Evolutionary conservation across 768 basidiomycete species (phyloP).

Genomic region (Rhodotorula diobovata): DNA sequence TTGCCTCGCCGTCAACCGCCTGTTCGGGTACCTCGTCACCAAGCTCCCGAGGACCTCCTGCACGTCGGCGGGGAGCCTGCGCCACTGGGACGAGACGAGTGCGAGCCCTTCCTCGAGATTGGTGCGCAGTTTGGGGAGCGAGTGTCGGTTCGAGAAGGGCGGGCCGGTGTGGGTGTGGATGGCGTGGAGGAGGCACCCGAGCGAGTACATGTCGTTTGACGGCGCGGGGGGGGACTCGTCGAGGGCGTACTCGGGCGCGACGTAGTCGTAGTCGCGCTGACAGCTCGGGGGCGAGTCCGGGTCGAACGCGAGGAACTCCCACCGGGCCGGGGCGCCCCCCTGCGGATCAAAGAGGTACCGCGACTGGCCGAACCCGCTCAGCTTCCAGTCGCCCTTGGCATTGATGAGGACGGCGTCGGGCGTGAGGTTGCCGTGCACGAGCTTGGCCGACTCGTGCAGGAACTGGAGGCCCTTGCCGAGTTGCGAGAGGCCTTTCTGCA

Average conservation of each 20-base stretch:
- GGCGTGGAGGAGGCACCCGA: conserved; percentile 85
- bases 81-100: conserved; percentile 44
- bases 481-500: conserved; percentile 94
- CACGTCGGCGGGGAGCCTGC: conserved; percentile 61
- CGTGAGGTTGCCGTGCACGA: conserved; percentile 85
- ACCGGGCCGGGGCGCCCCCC: conserved; percentile 69
- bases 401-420: conserved; percentile 87
- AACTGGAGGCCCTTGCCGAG: conserved; percentile 58
- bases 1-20: conserved; percentile 69
- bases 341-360: conserved; percentile 66
- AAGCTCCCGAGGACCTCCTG: conserved; percentile 73
- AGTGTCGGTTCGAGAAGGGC: conserved; percentile 74
- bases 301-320: conserved; percentile 89
- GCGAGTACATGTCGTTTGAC: conserved; percentile 85
- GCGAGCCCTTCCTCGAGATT: conserved; percentile 45
- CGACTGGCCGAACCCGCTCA: conserved; percentile 80
- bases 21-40: conserved; percentile 69
- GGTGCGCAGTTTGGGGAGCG: conserved; percentile 47
- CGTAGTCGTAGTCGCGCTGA: conserved; percentile 90
- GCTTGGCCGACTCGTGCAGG: conserved; percentile 81
- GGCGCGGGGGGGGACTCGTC: conserved; percentile 74
- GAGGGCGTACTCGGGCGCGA: conserved; percentile 90
- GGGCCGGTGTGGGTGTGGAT: conserved; percentile 78
- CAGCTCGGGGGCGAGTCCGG: conserved; percentile 69
- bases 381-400: conserved; percentile 93